Base-by-base conservation (phyloP, 139 green algal species). In the Tetradesmus obliquus region DNA sequence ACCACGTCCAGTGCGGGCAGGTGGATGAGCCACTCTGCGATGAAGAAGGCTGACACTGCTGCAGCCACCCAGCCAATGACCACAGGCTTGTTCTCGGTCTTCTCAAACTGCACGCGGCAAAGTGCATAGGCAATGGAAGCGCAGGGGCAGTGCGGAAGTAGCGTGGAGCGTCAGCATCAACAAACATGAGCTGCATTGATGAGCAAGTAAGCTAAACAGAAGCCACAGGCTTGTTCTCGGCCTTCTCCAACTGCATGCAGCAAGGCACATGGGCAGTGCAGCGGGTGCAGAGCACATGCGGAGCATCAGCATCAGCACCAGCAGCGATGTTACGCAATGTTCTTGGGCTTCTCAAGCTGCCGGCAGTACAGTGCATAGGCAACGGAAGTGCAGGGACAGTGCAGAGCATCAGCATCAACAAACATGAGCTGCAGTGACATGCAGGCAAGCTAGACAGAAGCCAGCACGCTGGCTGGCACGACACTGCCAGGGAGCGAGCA, bases 11-110 rank as follows among this genome's bases (percentile, higher is more conserved):
- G 94, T 2, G 91, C 91, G 2, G 96, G 96, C 62, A 97, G 90
- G 88, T 97, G 95, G 81, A 97, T 96, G 15, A 97, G 88, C 95
- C 93, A 97, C 91, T 97, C 95, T 3, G 94, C 91, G 24, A 93
- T 91, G 55, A 95, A 91, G 79, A 97, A 92, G 2, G 94, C 94
- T 3, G 82, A 13, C 0, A 96, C 55, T 4, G 93, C 96, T 12
- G 85, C 96, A 51, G 92, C 92, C 17, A 90, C 88, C 69, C 95
- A 97, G 22, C 80, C 95, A n/a, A 96, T 88, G 0, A 96, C 90
- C 1, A 95, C 93, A 15, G 93, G 91, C 93, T 97, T 97, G 88
- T 97, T 97, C 17, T 96, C 93, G 0, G 89, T 58, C 81, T 94
- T 94, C 91, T 97, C 95, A 86, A 96, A 96, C 94, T 96, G 92